These are phyloP conservation scores for Hemileccinum impolitum DNA, from an alignment of 768 basidiomycete genomes.

Conservation along the genomic window DNA sequence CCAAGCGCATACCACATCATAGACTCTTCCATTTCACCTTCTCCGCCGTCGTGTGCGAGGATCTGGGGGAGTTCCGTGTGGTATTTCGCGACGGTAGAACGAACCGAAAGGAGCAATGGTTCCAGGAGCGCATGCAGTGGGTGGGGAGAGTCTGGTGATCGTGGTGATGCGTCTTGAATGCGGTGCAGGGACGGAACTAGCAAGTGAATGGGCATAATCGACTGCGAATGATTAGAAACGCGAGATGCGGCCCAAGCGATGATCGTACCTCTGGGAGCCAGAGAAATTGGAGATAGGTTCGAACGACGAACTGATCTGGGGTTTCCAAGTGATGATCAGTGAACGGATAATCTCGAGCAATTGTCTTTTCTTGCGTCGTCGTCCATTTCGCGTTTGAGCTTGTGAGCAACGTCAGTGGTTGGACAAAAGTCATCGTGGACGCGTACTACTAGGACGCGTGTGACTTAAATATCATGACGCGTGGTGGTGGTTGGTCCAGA, in stretches of 20 bases:
- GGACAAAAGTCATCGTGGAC: conserved; percentile 17
- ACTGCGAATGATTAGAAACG: conserved; percentile 39
- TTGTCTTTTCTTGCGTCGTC: conserved; percentile 52
- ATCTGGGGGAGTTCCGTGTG: conserved; percentile 60
- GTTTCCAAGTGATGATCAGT: conserved; percentile 40
- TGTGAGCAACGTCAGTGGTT: conserved; percentile 19
- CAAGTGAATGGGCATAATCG: conserved; percentile 63
- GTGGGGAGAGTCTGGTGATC: conserved; percentile 36
- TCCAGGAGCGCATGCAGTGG: conserved; percentile 58
- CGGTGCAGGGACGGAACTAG: conserved; percentile 56
- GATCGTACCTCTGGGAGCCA: conserved; percentile 71
- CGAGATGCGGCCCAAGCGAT: neutral
- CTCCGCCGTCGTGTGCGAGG: conserved; percentile 55
- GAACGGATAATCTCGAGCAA: conserved; percentile 58
- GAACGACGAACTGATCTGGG: conserved; percentile 53
- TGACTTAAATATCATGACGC: no score
- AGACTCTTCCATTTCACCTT: conserved; percentile 61
- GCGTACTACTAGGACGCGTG: neutral
- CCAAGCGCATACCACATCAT: conserved; percentile 76
- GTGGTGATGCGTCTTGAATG: conserved; percentile 36
- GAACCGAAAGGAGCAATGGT: conserved; percentile 61
- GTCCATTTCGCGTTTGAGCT: conserved; percentile 46
- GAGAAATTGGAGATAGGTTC: conserved; percentile 72
- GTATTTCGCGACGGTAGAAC: conserved; percentile 55
- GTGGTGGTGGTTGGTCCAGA: neutral